Conservation (phyloP, 2,329 filamentous ascomycete genomes). For the Ascosphaera apis region DNA sequence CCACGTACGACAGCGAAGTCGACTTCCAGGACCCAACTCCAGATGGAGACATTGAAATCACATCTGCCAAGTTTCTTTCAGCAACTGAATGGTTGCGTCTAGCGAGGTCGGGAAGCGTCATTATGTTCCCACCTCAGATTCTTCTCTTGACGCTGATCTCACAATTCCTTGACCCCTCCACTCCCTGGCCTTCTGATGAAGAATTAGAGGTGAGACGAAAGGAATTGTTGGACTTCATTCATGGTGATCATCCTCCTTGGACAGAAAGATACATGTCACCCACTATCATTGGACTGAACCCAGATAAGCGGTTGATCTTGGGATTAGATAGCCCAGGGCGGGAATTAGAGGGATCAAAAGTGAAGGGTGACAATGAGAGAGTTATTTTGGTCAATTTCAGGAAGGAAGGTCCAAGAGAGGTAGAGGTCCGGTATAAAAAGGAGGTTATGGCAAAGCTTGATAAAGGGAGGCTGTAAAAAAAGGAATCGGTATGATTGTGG, state of each 20-base stretch:
- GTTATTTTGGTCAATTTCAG: constrained; percentile 34
- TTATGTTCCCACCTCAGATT: constrained; percentile 77
- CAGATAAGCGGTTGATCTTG: constrained; percentile 29
- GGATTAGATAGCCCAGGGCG: constrained; percentile 30
- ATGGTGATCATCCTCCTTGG: constrained; percentile 23
- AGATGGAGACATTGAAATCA: constrained; percentile 48
- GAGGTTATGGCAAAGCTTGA: constrained; percentile 21
- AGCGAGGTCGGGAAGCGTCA: constrained; percentile 42
- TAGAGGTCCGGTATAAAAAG: constrained; percentile 27
- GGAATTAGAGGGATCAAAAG: constrained; percentile 27
- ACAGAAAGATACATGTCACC: constrained; percentile 25
- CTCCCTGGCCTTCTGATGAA: constrained; percentile 9
- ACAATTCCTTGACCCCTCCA: constrained; percentile 23
- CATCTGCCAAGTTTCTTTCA: constrained; percentile 54
- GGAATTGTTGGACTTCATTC: constrained; percentile 25
- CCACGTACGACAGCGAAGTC: constrained; percentile 29
- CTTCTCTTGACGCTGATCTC: constrained; percentile 31
- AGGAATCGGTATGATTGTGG: too few species aligned
- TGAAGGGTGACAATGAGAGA: constrained; percentile 29
- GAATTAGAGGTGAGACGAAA: constrained; percentile 15
- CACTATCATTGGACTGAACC: constrained; percentile 14
- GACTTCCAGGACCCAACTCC: constrained; percentile 37
- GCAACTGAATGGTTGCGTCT: constrained; percentile 45
- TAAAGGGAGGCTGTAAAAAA: too few species aligned
- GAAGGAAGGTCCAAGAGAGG: constrained; percentile 31